A percentile compares a stretch with the other conserved stretches of the same genome.
Conservation (phyloP, 139 green algal species). For the Picochlorum sp. region DNA sequence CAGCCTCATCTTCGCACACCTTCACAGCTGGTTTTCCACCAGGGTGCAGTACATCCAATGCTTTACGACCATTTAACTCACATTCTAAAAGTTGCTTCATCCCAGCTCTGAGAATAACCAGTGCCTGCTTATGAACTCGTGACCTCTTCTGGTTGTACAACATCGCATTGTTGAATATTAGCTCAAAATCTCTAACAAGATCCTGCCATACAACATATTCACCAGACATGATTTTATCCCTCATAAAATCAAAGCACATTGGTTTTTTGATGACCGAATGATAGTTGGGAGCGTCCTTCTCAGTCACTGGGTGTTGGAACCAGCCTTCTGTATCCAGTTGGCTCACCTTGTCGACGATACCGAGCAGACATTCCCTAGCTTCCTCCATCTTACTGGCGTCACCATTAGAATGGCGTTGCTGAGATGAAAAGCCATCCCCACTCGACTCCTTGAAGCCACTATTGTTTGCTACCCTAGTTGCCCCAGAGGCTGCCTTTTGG, state of each 20-base stretch:
- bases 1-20: background rate
- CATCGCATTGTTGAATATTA: slow-evolving; percentile 59
- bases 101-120: slow-evolving; percentile 25
- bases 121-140: slow-evolving; percentile 45
- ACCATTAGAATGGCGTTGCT: too few species aligned
- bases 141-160: slow-evolving; percentile 51
- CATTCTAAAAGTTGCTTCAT: slow-evolving; percentile 34
- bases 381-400: background rate
- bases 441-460: too few species aligned
- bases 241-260: slow-evolving; percentile 58
- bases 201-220: slow-evolving; percentile 37
- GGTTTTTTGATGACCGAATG: slow-evolving; percentile 44
- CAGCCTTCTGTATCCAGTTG: slow-evolving; percentile 33
- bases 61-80: slow-evolving; percentile 33
- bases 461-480: too few species aligned
- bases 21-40: background rate
- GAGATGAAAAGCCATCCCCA: too few species aligned
- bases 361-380: slow-evolving; percentile 13
- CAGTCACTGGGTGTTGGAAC: slow-evolving; percentile 45
- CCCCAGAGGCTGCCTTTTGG: too few species aligned
- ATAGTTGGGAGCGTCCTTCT: slow-evolving; percentile 43
- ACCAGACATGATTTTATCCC: slow-evolving; percentile 32
- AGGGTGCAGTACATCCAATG: slow-evolving; percentile 35
- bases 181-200: slow-evolving; percentile 56
- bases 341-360: slow-evolving; percentile 19